Conservation (phyloP, 345 rosid genomes). For the Rhizophora mangle region DNA sequence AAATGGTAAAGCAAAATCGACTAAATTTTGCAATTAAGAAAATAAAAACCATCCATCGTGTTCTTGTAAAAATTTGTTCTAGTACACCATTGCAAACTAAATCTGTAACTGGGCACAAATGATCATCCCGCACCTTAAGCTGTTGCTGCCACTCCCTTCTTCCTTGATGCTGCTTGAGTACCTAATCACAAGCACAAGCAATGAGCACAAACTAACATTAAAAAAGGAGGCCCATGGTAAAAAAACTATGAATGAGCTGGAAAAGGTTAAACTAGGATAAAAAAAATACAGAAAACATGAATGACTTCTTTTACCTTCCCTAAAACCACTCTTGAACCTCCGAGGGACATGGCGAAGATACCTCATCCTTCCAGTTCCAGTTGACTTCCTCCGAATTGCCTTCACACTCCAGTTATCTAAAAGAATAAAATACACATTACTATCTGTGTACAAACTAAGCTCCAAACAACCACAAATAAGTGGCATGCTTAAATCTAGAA, state of each 20-base stretch:
- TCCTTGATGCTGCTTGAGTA: constrained; percentile 87
- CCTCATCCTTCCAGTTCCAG: constrained; percentile 93
- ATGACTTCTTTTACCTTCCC: constrained; percentile 52
- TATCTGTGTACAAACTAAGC: not conserved
- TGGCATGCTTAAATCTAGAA: too few relatives aligned
- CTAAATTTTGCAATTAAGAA: too few relatives aligned
- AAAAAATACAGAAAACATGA: not conserved
- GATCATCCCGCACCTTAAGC: constrained; percentile 32
- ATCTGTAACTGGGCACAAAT: constrained; percentile 11
- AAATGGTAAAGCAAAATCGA: too few relatives aligned
- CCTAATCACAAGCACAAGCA: constrained; percentile 33
- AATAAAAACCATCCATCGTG: too few relatives aligned
- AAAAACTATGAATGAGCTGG: not conserved
- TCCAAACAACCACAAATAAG: not conserved
- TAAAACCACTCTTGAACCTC: constrained; percentile 83
- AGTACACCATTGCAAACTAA: constrained; percentile 12
- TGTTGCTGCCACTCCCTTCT: constrained; percentile 53
- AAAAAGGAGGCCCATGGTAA: too few relatives aligned
- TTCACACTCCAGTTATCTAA: constrained; percentile 96
- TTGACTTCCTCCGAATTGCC: constrained; percentile 95
- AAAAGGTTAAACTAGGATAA: not conserved
- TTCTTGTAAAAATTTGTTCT: constrained; percentile 1
- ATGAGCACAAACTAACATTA: not conserved
- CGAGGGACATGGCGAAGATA: constrained; percentile 76
- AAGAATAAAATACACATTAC: not conserved